These are phyloP conservation scores for Francoa sonchifolia DNA, from an alignment of 441 rosid species.

Conservation along the genomic window DNA sequence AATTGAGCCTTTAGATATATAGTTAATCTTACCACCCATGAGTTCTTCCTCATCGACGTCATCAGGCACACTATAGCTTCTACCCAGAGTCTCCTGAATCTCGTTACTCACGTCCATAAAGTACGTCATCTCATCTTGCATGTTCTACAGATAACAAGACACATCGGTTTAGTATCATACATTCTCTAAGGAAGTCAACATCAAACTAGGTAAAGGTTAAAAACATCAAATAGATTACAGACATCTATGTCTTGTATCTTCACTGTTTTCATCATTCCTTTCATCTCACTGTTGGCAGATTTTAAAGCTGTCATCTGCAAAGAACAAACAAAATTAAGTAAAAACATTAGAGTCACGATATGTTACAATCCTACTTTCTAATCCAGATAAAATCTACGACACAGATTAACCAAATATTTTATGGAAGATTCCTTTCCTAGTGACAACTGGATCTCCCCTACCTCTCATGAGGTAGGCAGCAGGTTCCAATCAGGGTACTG, in stretches of 20 bases:
- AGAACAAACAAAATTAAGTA: constrained; percentile 7
- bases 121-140: constrained; percentile 99
- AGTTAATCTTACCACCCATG: constrained; percentile 67
- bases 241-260: constrained; percentile 91
- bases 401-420: constrained; percentile 9
- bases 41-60: constrained; percentile 98
- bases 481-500: constrained; percentile 23
- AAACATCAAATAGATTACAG: constrained; percentile 10
- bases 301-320: constrained; percentile 82
- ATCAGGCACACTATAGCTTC: constrained; percentile 89
- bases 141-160: constrained; percentile 34
- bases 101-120: constrained; percentile 90
- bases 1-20: constrained; percentile 1
- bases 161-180: constrained; percentile 8
- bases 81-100: constrained; percentile 90
- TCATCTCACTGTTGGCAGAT: constrained; percentile 78
- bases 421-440: constrained; percentile 16
- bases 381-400: constrained; percentile 2
- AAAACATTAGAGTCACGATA: neutral
- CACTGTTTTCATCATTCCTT: constrained; percentile 93
- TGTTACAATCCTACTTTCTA: neutral
- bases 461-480: constrained; percentile 43
- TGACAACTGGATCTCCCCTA: constrained; percentile 21
- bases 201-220: neutral
- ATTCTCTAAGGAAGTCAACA: constrained; percentile 5